These are phyloP conservation scores for Hymenoscyphus albidus DNA, from an alignment of 2,329 filamentous ascomycete genomes.

Conservation along the genomic window DNA sequence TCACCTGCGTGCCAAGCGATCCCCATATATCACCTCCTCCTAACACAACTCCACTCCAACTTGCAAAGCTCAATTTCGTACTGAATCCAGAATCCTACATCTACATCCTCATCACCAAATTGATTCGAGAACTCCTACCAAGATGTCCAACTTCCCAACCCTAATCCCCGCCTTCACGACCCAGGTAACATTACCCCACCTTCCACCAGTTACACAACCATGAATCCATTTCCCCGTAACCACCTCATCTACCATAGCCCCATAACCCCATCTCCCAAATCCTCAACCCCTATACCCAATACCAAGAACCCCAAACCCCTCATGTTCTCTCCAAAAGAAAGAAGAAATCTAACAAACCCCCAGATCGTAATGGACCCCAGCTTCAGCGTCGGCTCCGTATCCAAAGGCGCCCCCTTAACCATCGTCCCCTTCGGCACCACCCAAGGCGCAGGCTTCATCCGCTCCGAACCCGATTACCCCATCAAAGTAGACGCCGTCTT, in stretches of 20 bases:
- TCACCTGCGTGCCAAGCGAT: neutral
- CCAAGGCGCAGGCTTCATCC: conserved; percentile 31
- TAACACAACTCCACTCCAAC: neutral
- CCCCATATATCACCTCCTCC: neutral
- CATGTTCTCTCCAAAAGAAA: conserved; percentile 17
- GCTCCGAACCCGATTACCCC: conserved; percentile 38
- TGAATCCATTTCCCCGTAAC: neutral
- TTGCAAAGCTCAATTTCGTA: neutral
- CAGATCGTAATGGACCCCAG: conserved; percentile 38
- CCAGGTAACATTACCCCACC: conserved; percentile 30
- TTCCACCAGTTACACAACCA: neutral
- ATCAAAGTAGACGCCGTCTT: conserved; percentile 38
- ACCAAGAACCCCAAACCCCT: neutral
- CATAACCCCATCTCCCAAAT: too few relatives aligned
- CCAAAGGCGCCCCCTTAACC: conserved; percentile 35
- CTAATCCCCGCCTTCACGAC: conserved; percentile 40
- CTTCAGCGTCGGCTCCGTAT: conserved; percentile 26
- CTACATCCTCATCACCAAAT: neutral
- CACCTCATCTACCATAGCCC: neutral
- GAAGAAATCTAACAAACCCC: conserved; percentile 6
- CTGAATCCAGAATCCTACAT: neutral
- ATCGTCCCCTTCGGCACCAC: conserved; percentile 32
- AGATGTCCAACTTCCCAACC: conserved; percentile 20
- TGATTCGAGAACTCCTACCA: neutral
- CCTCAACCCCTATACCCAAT: too few relatives aligned